A percentile compares a stretch with the other conserved stretches of the same genome.
These are phyloP conservation scores for Xenoacremonium recifei DNA, from an alignment of 2,329 filamentous ascomycete genomes.

Conservation along the genomic window DNA sequence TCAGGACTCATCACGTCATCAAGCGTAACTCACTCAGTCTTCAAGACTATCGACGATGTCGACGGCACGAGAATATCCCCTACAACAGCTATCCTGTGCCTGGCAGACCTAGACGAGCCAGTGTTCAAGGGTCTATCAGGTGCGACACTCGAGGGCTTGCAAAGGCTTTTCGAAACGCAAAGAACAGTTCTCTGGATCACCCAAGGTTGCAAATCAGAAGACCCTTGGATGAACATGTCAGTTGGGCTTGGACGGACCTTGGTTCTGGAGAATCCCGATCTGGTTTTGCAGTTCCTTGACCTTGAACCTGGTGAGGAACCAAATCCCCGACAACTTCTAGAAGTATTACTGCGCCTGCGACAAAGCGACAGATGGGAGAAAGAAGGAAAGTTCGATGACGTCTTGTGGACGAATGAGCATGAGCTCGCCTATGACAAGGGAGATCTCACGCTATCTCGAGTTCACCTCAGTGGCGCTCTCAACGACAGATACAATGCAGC, in stretches of 20 bases:
- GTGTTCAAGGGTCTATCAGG: conserved; percentile 3
- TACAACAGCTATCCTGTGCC: conserved; percentile 1
- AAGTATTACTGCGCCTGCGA: conserved; percentile 1
- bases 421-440: conserved; percentile 1
- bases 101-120: conserved; percentile 5
- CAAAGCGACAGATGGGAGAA: neutral
- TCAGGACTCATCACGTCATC: neutral
- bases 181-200: conserved; percentile 5
- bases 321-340: conserved; percentile 1
- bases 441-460: neutral
- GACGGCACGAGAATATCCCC: neutral
- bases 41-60: conserved; percentile 1
- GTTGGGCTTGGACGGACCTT: conserved; percentile 7
- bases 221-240: conserved; percentile 8
- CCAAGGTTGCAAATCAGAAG: conserved; percentile 1
- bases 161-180: conserved; percentile 4
- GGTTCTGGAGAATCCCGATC: conserved; percentile 6
- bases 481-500: conserved; percentile 1
- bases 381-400: neutral
- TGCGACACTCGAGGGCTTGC: conserved; percentile 3
- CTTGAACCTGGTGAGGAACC: neutral
- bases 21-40: neutral
- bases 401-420: neutral
- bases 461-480: neutral
- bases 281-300: conserved; percentile 7